Base-by-base conservation (phyloP, 176 grass and related monocot genomes). In the Paspalum vaginatum region DNA sequence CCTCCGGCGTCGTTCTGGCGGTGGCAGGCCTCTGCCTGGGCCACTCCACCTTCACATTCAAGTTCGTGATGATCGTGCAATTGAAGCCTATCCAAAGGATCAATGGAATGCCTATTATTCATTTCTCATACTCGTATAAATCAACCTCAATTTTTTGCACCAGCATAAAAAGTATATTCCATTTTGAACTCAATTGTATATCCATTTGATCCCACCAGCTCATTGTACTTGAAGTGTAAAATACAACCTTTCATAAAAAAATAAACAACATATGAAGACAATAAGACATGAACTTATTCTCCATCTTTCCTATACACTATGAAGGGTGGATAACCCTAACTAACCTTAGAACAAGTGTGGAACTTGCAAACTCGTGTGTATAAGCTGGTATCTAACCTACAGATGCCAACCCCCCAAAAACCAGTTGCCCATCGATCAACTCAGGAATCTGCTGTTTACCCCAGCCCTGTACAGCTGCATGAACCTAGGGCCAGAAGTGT, bases 391-490 rank as follows among this genome's bases (percentile, higher is more conserved):
- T 20, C 68, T 22, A 74, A 63, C 53, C 63, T 76, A 76, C 43
- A 42, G 6, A 14, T 42, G 22, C 60, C 20, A 84, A 61, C 17
- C 20, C 17, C 20, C 21, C 12, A 24, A 1, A 54, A 18, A 52
- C 61, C 10, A 52, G 24, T n/a, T 63, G 20, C 6, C 20, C 18
- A 40, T 89, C n/a, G n/a, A n/a, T n/a, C 92, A 94, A 90, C 61
- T 39, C 75, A 98, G 90, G 77, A 94, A 91, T 78, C 90, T 85
- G 70, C 76, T 84, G 60, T 98, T 94, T 11, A 98, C 95, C 63
- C 95, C 95, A 59, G 92, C 89, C 44, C 89, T 91, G 47, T 90
- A 94, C 57, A 98, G 68, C 68, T 92, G 89, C 83, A 92, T 42
- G 53, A 25, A 26, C 27, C 65, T 70, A 0, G 79, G 15, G 27